Evolutionary conservation across 2,329 filamentous ascomycete genomes (phyloP).

Genomic region (Huntiella moniliformis): DNA sequence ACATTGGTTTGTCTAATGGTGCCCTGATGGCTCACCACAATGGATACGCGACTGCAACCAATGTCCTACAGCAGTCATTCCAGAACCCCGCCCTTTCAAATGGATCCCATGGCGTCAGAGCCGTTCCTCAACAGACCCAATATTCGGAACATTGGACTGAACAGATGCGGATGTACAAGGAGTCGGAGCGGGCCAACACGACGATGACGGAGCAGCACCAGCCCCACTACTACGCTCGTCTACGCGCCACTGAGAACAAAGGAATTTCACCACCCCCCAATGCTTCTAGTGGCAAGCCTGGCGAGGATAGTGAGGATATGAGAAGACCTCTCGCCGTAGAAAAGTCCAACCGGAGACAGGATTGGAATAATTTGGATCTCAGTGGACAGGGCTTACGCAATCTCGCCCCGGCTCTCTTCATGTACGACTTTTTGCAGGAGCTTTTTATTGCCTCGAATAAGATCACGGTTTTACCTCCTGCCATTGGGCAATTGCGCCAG

Average conservation of each 20-base stretch:
- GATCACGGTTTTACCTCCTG: slow-evolving; percentile 56
- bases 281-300: slow-evolving; percentile 31
- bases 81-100: slow-evolving; percentile 28
- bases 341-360: slow-evolving; percentile 49
- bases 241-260: slow-evolving; percentile 51
- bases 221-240: slow-evolving; percentile 52
- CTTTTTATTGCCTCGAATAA: slow-evolving; percentile 91
- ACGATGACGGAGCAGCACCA: slow-evolving; percentile 51
- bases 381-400: slow-evolving; percentile 88
- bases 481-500: slow-evolving; percentile 66
- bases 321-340: slow-evolving; percentile 47
- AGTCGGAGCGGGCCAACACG: slow-evolving; percentile 51
- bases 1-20: slow-evolving; percentile 20
- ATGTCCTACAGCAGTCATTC: slow-evolving; percentile 8
- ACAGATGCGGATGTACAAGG: slow-evolving; percentile 64
- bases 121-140: slow-evolving; percentile 31
- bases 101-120: slow-evolving; percentile 28
- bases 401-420: slow-evolving; percentile 61
- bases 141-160: slow-evolving; percentile 65
- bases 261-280: slow-evolving; percentile 34
- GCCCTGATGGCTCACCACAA: slow-evolving; percentile 20
- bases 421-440: slow-evolving; percentile 76
- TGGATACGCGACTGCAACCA: slow-evolving; percentile 8
- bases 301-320: slow-evolving; percentile 37
- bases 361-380: slow-evolving; percentile 87